Evolutionary conservation across 164 flowering plant species (phyloP), one percentile per base, ranked within the genome.

Genomic region (Magnolia kwangsiensis): DNA sequence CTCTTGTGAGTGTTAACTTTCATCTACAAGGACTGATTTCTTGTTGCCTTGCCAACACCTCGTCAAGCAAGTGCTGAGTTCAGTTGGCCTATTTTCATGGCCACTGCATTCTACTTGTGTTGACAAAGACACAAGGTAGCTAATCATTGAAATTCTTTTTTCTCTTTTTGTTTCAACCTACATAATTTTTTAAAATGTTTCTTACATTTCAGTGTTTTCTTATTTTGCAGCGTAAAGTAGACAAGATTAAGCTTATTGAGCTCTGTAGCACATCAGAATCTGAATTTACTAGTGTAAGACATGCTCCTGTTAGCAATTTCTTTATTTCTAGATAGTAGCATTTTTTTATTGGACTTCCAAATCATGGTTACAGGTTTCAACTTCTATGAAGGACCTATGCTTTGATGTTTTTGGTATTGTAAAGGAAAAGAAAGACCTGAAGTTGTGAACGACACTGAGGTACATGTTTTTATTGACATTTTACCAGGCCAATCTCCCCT

Each of bases 51-150:
- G 81, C 98, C 98, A 50, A 84, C 88, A 72, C 82, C 97, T 23
- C 88, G 99, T 67, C 84, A 91, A 23, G 88, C 87, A 45, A 83
- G 81, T 79, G 91, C 98, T 65, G 98, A 96, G 76, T 92, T 90
- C 79, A 80, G 85, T 67, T 83, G 99, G 24, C 96, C 99, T 73
- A 92, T 94, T 9, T 94, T 96, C 78, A 91, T 88, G 21, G 98
- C 93, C 29, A 97, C 86, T 50, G 96, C 96, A n/a, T 94, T 96
- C 75, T 94, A 94, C 78, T 80, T 96, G 80, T 91, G 98, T 85
- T 97, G 98, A 7, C 94, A 89, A 74, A 90, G 79, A 63, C 92
- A 94, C 73, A 96, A 94, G 93, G 99, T 93, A 80, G 1, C 63
- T 11, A 37, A 19, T 19, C 16, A 67, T 27, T 13, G 49, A 27